Evolutionary conservation across 2,329 filamentous ascomycete genomes (phyloP).

Genomic region (Coniella lustricola): DNA sequence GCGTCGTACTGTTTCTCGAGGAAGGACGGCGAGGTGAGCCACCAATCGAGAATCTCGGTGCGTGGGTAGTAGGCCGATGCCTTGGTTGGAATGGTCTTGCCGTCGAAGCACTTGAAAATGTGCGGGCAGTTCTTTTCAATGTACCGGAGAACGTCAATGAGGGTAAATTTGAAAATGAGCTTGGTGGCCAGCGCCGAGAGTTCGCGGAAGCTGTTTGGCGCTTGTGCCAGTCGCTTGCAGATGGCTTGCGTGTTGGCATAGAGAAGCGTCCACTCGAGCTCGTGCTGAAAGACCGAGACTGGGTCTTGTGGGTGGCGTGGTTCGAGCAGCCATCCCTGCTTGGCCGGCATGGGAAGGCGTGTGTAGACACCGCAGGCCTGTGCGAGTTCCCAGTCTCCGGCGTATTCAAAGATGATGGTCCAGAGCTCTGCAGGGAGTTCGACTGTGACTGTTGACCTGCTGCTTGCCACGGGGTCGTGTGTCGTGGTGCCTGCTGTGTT

Average conservation of each 20-base stretch:
- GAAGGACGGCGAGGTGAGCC: slow-evolving; percentile 76
- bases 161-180: slow-evolving; percentile 84
- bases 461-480: slow-evolving; percentile 28
- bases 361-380: slow-evolving; percentile 75
- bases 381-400: slow-evolving; percentile 86
- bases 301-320: slow-evolving; percentile 56
- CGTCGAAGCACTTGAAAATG: slow-evolving; percentile 81
- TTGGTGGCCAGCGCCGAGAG: slow-evolving; percentile 78
- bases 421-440: slow-evolving; percentile 78
- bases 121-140: slow-evolving; percentile 56
- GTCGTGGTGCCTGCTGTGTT: slow-evolving; percentile 45
- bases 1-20: slow-evolving; percentile 78
- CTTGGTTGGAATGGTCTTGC: slow-evolving; percentile 78
- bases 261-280: slow-evolving; percentile 80
- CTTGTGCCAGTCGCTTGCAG: slow-evolving; percentile 64
- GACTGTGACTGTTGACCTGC: slow-evolving; percentile 28
- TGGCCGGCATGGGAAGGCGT: slow-evolving; percentile 60
- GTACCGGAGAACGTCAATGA: slow-evolving; percentile 69
- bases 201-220: slow-evolving; percentile 61
- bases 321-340: slow-evolving; percentile 54
- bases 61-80: slow-evolving; percentile 82
- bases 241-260: slow-evolving; percentile 64
- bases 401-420: slow-evolving; percentile 77
- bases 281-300: slow-evolving; percentile 64
- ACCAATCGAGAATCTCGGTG: slow-evolving; percentile 82